phyloP scores from a whole-genome alignment of 768 basidiomycete genomes.

The Leccinellum rugosiceps region DNA sequence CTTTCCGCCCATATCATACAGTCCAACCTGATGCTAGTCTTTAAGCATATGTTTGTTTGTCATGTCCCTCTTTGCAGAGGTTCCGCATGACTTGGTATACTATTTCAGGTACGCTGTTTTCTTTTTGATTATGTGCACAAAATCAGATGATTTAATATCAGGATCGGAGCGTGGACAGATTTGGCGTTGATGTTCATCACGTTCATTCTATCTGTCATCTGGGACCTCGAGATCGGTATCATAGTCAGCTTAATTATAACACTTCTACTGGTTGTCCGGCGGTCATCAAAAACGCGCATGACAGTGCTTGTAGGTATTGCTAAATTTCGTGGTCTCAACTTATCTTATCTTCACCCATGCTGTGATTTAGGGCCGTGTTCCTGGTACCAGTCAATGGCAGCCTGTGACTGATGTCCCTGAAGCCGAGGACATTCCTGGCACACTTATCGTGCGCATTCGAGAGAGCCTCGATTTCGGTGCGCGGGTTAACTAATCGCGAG shows the following conservation, averaged over 20 bases:
- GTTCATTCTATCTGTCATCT: constrained; percentile 82
- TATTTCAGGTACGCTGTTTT: constrained; percentile 66
- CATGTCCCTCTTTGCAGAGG: constrained; percentile 77
- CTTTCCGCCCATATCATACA: constrained; percentile 1
- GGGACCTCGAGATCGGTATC: constrained; percentile 91
- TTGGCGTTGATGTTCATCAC: constrained; percentile 83
- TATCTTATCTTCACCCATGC: background rate
- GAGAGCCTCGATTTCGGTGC: constrained; percentile 90
- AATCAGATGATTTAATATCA: background rate
- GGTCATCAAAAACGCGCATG: constrained; percentile 87
- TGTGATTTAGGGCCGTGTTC: constrained; percentile 70
- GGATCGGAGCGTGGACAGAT: constrained; percentile 93
- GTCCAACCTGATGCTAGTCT: constrained; percentile 3
- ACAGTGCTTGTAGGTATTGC: constrained; percentile 65
- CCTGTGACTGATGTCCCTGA: constrained; percentile 86
- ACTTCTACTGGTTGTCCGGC: constrained; percentile 83
- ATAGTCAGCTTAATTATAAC: constrained; percentile 87
- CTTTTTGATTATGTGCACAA: background rate
- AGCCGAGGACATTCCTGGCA: constrained; percentile 76
- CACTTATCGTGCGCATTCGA: constrained; percentile 83
- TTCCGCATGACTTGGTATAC: constrained; percentile 82
- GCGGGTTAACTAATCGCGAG: constrained; percentile 15
- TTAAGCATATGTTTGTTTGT: constrained; percentile 80
- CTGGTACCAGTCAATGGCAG: constrained; percentile 87
- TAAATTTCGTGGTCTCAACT: background rate